Evolutionary conservation across 208 protist species (phyloP), one percentile per base, ranked within the genome.

Genomic region (Trypanosoma caninum): DNA sequence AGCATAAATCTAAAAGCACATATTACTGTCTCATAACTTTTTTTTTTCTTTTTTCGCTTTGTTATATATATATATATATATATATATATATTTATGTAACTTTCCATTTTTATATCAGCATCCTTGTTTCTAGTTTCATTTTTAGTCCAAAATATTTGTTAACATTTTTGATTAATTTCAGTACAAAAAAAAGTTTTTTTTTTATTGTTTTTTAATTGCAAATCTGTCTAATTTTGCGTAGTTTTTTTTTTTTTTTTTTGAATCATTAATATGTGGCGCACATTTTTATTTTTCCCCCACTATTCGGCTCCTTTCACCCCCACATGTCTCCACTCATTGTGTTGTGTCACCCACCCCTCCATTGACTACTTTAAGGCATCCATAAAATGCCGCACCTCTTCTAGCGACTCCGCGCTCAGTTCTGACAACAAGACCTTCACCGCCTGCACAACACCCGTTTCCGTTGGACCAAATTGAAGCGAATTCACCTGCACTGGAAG

Each of bases 361-460:
- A 40, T 68, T 14, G 68, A 52, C 56, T 51, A 76, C 27, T 58
- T 53, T 40, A 89, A 61, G 1, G 83, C 79, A 59, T 90, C 87
- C 16, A 93, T 78, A 55, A 87, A 93, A 45, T 72, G 81, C 2
- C 83, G 83, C 27, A 93, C 73, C 50, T 93, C 81, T 6, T 77
- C 47, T n/a, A 91, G 58, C 0, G 65, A 68, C 42, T 78, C 60
- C 0, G 70, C 61, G 16, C 76, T 82, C 38, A 94, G 64, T 46
- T 94, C 83, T 35, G 82, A 80, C 57, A 82, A 82, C 14, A 94
- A 58, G 27, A 91, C 75, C 51, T 94, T 91, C 9, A 94, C 75
- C 2, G 87, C 87, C 69, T 87, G 84, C 35, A 94, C 72, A 14
- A 91, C 82, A 25, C 87, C 83, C 27, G 75, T 73, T 62, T 93